phyloP scores from a whole-genome alignment of 1,284 basidiomycete genomes.

The Fomitopsis schrenkii region DNA sequence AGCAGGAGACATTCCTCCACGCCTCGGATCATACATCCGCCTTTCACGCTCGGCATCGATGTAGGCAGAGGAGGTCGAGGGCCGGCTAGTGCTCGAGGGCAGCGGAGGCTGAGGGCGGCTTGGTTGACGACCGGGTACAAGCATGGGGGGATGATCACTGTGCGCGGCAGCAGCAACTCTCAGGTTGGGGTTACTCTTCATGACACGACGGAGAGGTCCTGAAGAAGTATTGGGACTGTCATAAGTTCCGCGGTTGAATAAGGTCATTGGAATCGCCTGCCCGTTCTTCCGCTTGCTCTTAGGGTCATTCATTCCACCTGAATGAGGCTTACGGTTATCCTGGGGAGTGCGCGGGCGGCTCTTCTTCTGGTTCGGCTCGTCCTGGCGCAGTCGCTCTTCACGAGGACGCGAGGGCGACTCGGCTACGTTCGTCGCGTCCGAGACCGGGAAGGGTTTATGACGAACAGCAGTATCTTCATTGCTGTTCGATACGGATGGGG shows the following conservation, averaged over 20 bases:
- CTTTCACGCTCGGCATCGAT: slow-evolving; percentile 3
- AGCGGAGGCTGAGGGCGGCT: slow-evolving; percentile 11
- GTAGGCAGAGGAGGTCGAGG: slow-evolving; percentile 16
- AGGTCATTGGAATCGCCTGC: neutral
- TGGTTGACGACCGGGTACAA: slow-evolving; percentile 30
- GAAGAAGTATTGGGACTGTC: slow-evolving; percentile 12
- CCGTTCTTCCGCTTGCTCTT: neutral
- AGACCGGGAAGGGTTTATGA: neutral
- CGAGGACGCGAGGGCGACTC: neutral
- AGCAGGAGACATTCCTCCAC: slow-evolving; percentile 12
- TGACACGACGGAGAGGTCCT: slow-evolving; percentile 15
- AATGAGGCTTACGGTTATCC: neutral
- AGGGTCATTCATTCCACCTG: neutral
- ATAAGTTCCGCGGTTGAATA: neutral
- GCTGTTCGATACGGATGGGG: slow-evolving; percentile 23
- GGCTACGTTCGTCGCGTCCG: neutral
- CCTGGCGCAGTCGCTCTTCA: too few relatives aligned
- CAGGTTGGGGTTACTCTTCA: slow-evolving; percentile 60
- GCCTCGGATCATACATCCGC: slow-evolving; percentile 37
- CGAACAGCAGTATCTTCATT: slow-evolving; percentile 8
- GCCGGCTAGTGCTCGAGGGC: slow-evolving; percentile 14
- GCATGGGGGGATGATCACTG: slow-evolving; percentile 29
- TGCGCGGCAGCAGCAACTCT: slow-evolving; percentile 31
- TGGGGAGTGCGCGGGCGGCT: neutral
- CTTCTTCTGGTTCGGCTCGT: slow-evolving; percentile 1